Evolutionary conservation across 768 basidiomycete genomes (phyloP).

Genomic region (Boletus rubropictus): DNA sequence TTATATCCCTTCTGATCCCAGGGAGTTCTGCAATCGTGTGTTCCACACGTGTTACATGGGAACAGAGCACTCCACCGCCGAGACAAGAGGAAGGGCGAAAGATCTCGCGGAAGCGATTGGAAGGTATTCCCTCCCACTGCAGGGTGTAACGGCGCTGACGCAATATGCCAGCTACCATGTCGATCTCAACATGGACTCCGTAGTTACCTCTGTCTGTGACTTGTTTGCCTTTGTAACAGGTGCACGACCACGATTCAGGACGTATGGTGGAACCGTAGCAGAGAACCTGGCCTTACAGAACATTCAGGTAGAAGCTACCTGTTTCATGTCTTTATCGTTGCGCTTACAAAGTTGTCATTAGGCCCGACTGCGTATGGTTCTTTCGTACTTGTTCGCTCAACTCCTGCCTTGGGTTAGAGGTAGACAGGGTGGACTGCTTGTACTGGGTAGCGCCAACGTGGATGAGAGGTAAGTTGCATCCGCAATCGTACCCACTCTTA

Average conservation of each 20-base stretch:
- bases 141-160: neutral
- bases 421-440: slow-evolving; percentile 77
- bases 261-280: slow-evolving; percentile 77
- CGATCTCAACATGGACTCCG: slow-evolving; percentile 92
- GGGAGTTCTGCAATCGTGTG: slow-evolving; percentile 78
- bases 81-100: slow-evolving; percentile 83
- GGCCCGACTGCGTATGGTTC: slow-evolving; percentile 91
- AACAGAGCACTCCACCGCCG: slow-evolving; percentile 87
- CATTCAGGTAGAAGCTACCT: slow-evolving; percentile 59
- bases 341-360: slow-evolving; percentile 27
- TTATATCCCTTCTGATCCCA: slow-evolving; percentile 82
- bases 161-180: slow-evolving; percentile 68
- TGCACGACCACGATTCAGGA: slow-evolving; percentile 66
- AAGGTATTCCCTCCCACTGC: slow-evolving; percentile 44
- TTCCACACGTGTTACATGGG: slow-evolving; percentile 99
- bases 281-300: slow-evolving; percentile 98
- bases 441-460: slow-evolving; percentile 97
- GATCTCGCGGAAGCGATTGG: slow-evolving; percentile 85
- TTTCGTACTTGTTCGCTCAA: slow-evolving; percentile 91
- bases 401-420: slow-evolving; percentile 90
- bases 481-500: neutral
- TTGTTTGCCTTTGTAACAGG: slow-evolving; percentile 83
- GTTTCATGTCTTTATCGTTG: neutral
- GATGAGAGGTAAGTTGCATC: slow-evolving; percentile 75
- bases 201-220: slow-evolving; percentile 79